Evolutionary conservation across 106 monocot species (phyloP).

Genomic region (Allium cepa): DNA sequence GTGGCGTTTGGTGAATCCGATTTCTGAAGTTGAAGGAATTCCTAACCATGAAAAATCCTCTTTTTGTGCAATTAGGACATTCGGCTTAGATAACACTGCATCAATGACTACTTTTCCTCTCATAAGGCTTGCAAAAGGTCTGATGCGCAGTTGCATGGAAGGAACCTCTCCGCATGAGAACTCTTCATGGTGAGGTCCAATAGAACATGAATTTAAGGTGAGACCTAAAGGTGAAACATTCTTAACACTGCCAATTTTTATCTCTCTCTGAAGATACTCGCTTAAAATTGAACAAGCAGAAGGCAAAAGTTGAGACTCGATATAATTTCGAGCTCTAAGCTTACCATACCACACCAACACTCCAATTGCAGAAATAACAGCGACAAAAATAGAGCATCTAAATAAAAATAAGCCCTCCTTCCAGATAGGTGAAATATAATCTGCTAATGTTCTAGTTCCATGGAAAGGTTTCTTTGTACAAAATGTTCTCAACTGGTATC

Average conservation of each 20-base stretch:
- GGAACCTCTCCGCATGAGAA: conserved; percentile 94
- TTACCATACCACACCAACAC: conserved; percentile 80
- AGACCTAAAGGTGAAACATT: conserved; percentile 85
- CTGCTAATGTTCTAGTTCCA: conserved; percentile 29
- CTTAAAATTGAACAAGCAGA: conserved; percentile 71
- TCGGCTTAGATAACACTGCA: conserved; percentile 75
- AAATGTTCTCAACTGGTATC: conserved; percentile 22
- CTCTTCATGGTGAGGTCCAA: conserved; percentile 77
- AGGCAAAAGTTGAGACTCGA: conserved; percentile 66
- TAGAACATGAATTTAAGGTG: conserved; percentile 74
- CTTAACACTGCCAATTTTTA: conserved; percentile 68
- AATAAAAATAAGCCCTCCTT: conserved; percentile 71
- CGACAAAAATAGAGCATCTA: conserved; percentile 68
- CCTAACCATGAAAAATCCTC: conserved; percentile 96
- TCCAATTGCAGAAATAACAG: conserved; percentile 63
- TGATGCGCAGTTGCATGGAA: conserved; percentile 57
- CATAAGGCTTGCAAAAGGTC: conserved; percentile 82
- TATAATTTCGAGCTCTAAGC: conserved; percentile 46
- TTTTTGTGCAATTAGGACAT: conserved; percentile 69
- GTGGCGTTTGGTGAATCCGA: conserved; percentile 23
- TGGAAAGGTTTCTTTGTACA: conserved; percentile 39
- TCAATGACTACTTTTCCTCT: conserved; percentile 89
- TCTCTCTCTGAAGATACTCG: conserved; percentile 76
- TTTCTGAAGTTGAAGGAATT: conserved; percentile 66
- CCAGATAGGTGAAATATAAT: conserved; percentile 47